Evolutionary conservation across 2,329 filamentous ascomycete species (phyloP), one percentile per base, ranked within the genome.

Genomic region (Monosporascus sp.): DNA sequence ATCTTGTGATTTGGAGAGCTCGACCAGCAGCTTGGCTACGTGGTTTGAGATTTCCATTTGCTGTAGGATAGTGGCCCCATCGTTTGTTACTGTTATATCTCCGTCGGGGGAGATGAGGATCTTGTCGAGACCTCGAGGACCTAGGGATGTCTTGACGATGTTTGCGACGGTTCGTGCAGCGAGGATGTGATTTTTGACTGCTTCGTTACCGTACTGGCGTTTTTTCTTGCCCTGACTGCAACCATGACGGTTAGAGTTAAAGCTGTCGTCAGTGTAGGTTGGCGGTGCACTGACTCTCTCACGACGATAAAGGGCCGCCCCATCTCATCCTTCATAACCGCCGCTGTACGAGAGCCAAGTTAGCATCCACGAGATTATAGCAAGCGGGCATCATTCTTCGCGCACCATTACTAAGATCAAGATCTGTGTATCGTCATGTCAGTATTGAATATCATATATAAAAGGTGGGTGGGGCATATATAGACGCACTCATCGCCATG

Each of bases 21-120:
- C 93, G 49, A 99, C 94, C 55, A 99, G 79, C 50, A 99, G 81
- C 78, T 97, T 97, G 58, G 94, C 94, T 58, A 99, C 91, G 74
- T 97, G 93, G 80, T 99, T 97, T 63, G 90, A 89, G 64, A 99
- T 93, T 78, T 99, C 94, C 94, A 99, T 99, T 82, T 96, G 91
- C 65, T 90, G 87, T 63, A 99, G 80, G 66, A 99, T 99, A 46
- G 94, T 99, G 52, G 95, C 95, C 67, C 94, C 94, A 76, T 99
- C 94, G 78, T 99, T 99, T 63, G 94, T 99, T 58, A 99, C 91
- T 58, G 94, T 99, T 72, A 99, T 99, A 74, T 99, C 94, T 72
- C 94, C 94, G 71, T 99, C 94, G 57, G 94, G 89, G 50, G 94
- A 99, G 66, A 99, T 99, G 65, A 99, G 84, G 70, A 99, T 99